A percentile compares a stretch with the other conserved stretches of the same genome.
These are phyloP conservation scores for Fusarium sp. DNA, from an alignment of 2,329 filamentous ascomycete species.

Conservation along the genomic window DNA sequence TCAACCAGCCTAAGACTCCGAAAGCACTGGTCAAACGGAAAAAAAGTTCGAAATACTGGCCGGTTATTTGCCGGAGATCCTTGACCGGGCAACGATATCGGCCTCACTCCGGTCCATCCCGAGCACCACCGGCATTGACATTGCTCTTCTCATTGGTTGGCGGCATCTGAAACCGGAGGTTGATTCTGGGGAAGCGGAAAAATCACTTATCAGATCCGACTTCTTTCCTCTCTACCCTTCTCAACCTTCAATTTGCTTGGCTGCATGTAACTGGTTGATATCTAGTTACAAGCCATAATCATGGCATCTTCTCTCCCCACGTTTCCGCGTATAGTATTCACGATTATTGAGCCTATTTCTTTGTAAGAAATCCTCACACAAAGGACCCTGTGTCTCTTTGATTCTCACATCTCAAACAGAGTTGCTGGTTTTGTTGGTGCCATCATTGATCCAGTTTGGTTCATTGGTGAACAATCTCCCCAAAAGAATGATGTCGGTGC, in stretches of 20 bases:
- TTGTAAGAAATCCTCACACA: conserved; percentile 61
- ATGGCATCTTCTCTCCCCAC: conserved; percentile 73
- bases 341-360: conserved; percentile 74
- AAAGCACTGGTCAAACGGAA: conserved; percentile 8
- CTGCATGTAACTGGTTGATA: not conserved
- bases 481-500: conserved; percentile 48
- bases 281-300: not conserved
- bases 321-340: conserved; percentile 74
- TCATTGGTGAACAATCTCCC: conserved; percentile 71
- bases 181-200: conserved; percentile 10
- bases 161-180: not conserved
- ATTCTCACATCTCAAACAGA: conserved; percentile 52
- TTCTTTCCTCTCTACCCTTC: not conserved
- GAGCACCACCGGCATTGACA: conserved; percentile 1
- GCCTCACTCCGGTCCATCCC: conserved; percentile 27
- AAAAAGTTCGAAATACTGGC: conserved; percentile 21
- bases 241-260: conserved; percentile 13
- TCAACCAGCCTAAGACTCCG: conserved; percentile 15
- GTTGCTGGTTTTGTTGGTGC: conserved; percentile 68
- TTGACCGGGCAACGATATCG: conserved; percentile 18
- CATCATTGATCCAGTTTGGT: conserved; percentile 68
- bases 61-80: conserved; percentile 35
- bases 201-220: conserved; percentile 15
- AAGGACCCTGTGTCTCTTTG: not conserved
- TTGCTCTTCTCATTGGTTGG: conserved; percentile 3